Base-by-base conservation (phyloP, 306 rosid species). In the Ceratonia siliqua region DNA sequence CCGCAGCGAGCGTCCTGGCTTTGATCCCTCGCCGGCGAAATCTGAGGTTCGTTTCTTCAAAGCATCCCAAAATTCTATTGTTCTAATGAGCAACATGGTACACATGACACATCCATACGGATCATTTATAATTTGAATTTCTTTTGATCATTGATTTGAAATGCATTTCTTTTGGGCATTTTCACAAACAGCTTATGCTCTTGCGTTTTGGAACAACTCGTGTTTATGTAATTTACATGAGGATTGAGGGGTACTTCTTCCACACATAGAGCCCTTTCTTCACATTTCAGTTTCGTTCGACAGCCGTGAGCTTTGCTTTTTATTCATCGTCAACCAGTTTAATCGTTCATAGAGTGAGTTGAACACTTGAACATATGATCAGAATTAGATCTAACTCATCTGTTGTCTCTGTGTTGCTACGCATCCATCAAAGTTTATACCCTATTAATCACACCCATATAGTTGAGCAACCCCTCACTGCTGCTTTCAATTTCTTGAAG, bases 361-460 rank as follows among this genome's bases (percentile, higher is more conserved):
- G 27, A 10, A 3, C 57, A 8, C 42, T 8, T 45, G 27, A 10
- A 3, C 57, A 8, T 27, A 89, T 89, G 91, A 75, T 72, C 56
- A 85, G 87, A 76, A 38, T 72, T 41, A 79, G 82, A 52, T 58
- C 87, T 32, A 78, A 69, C 8, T 7, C 64, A 9, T 70, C 83
- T 54, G 18, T 79, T 57, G 61, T 69, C 78, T 75, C 84, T 69
- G 68, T 56, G 63, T 41, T 68, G 65, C 62, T 28, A 48, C 80
- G 78, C 33, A 27, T 65, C 30, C 58, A 57, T 70, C 76, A 69
- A 11, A 65, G n/a, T 58, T 62, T 73, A 14, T 30, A 46, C 21
- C 33, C 56, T 68, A 57, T 50, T 68, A 63, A 62, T 54, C 74
- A 28, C 48, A 38, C 32, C 43, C 52, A 35, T 36, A 32, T 12